phyloP scores from a whole-genome alignment of 495 filamentous ascomycete genomes.

The Hyaloscypha finlandica region DNA sequence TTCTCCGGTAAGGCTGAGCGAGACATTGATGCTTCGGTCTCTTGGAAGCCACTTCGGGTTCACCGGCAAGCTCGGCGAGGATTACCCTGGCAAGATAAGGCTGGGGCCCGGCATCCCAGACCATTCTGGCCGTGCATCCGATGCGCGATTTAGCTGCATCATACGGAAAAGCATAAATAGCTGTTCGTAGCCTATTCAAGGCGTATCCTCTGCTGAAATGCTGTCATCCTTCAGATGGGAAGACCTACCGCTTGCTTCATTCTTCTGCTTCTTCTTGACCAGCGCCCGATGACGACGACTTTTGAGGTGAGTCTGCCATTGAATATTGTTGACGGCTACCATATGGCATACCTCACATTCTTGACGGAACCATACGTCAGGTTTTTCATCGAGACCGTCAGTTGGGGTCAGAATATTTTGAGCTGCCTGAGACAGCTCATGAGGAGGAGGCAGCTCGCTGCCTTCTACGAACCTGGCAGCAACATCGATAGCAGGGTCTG shows the following conservation, averaged over 20 bases:
- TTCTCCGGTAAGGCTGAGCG: slow-evolving; percentile 6
- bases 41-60: background rate
- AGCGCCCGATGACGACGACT: slow-evolving; percentile 58
- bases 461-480: slow-evolving; percentile 59
- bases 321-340: slow-evolving; percentile 65
- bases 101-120: background rate
- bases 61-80: background rate
- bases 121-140: background rate
- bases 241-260: slow-evolving; percentile 17
- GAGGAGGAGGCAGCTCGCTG: slow-evolving; percentile 58
- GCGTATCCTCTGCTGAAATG: background rate
- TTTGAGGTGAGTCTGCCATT: slow-evolving; percentile 76
- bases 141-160: background rate
- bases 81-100: background rate
- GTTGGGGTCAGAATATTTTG: slow-evolving; percentile 56
- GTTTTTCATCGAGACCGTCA: slow-evolving; percentile 46
- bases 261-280: slow-evolving; percentile 29
- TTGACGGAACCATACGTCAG: slow-evolving; percentile 51
- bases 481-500: slow-evolving; percentile 61
- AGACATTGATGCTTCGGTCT: background rate
- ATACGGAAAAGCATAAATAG: background rate
- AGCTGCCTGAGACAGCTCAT: slow-evolving; percentile 60
- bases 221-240: slow-evolving; percentile 5
- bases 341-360: slow-evolving; percentile 74
- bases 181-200: slow-evolving; percentile 5